These are phyloP conservation scores for Nevesoporus exiguus DNA, from an alignment of 768 basidiomycete species.

Conservation along the genomic window DNA sequence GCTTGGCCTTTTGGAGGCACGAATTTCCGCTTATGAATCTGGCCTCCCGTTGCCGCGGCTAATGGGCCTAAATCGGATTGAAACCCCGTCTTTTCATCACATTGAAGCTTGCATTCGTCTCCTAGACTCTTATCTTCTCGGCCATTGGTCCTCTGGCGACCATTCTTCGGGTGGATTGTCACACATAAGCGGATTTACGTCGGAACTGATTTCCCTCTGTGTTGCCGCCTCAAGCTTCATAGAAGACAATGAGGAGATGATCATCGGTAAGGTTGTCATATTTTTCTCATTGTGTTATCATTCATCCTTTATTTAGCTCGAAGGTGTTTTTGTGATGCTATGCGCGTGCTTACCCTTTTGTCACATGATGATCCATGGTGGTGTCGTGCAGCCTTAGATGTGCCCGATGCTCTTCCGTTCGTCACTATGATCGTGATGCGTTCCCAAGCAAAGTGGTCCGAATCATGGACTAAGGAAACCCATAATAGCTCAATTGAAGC, in stretches of 20 bases:
- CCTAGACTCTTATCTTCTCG: slow-evolving; percentile 61
- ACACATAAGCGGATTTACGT: slow-evolving; percentile 32
- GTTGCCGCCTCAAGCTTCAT: slow-evolving; percentile 43
- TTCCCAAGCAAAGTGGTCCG: slow-evolving; percentile 32
- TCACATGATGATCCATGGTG: slow-evolving; percentile 61
- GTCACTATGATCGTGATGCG: slow-evolving; percentile 46
- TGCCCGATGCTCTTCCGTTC: slow-evolving; percentile 45
- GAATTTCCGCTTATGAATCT: slow-evolving; percentile 38
- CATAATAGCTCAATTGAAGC: slow-evolving; percentile 33
- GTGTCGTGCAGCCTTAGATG: slow-evolving; percentile 48
- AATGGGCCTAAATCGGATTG: slow-evolving; percentile 8
- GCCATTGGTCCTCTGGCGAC: slow-evolving; percentile 44
- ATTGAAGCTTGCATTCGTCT: slow-evolving; percentile 56
- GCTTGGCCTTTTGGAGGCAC: slow-evolving; percentile 37
- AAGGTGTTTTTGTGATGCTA: slow-evolving; percentile 51
- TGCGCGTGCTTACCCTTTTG: slow-evolving; percentile 69
- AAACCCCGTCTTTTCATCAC: slow-evolving; percentile 40
- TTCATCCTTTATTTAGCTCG: slow-evolving; percentile 28
- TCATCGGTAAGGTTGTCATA: slow-evolving; percentile 15
- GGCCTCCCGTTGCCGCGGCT: slow-evolving; percentile 40
- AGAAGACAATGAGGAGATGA: slow-evolving; percentile 17
- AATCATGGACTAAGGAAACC: slow-evolving; percentile 3
- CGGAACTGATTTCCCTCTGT: slow-evolving; percentile 50
- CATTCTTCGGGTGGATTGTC: slow-evolving; percentile 7
- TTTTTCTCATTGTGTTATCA: neutral